Evolutionary conservation across 306 rosid species (phyloP).

Genomic region (Rosa multiflora): DNA sequence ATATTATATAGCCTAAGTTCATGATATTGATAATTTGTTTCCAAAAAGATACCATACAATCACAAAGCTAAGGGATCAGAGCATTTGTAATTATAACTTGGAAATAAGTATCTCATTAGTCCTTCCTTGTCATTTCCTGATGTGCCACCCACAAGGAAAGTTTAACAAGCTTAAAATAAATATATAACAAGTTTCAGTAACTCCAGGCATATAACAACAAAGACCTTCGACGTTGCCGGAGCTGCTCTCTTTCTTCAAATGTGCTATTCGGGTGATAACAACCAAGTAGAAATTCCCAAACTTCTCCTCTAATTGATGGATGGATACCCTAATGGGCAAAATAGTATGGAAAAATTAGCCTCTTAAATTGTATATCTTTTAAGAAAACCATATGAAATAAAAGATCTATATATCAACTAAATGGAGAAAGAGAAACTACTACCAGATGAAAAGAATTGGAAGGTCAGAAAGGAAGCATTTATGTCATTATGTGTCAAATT

Average conservation of each 20-base stretch:
- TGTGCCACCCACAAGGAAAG: background rate
- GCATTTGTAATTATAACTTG: background rate
- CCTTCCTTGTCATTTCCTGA: background rate
- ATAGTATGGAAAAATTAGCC: conserved; percentile 18
- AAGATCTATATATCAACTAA: background rate
- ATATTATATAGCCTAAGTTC: background rate
- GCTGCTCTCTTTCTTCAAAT: conserved; percentile 84
- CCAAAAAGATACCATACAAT: background rate
- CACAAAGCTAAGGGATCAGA: background rate
- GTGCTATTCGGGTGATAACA: conserved; percentile 83
- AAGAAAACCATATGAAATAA: background rate
- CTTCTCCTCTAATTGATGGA: conserved; percentile 97
- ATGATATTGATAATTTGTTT: background rate
- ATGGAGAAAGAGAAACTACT: background rate
- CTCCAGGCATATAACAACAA: conserved; percentile 18
- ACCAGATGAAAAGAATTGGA: background rate
- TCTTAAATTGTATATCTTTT: background rate
- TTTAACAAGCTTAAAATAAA: background rate
- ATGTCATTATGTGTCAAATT: background rate
- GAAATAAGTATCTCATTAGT: background rate
- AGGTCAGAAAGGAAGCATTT: conserved; percentile 4
- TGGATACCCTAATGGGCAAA: conserved; percentile 73
- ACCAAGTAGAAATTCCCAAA: conserved; percentile 98
- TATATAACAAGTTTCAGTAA: background rate
- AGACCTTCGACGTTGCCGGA: conserved; percentile 75